Evolutionary conservation across 2,329 filamentous ascomycete species (phyloP), one percentile per base, ranked within the genome.

Genomic region (Calycina marina): DNA sequence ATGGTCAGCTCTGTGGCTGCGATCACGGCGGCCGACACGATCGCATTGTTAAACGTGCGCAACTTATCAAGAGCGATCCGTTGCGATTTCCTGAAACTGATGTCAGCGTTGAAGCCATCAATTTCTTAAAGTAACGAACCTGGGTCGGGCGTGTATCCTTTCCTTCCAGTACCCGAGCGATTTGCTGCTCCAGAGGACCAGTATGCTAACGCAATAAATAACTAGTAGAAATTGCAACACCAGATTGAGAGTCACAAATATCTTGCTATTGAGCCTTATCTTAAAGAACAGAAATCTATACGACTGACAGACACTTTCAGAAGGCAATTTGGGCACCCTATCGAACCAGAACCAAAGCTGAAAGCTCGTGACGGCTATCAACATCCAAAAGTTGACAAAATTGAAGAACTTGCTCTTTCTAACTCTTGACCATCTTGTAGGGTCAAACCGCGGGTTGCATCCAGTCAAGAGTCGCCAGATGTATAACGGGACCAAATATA

Each of bases 1-100:
- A 49, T 34, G 0, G 41, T 46, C 2, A 47, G 38, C 29, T 51
- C 48, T 6, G 31, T 42, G 1, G 37, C 36, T 8, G 33, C 18
- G 4, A 42, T 15, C 1, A 40, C 28, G 4, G 28, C 31, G 28
- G 24, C 35, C 15, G 30, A 28, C 5, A 42, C 22, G 3, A 35
- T 31, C 6, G 14, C 18, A n/a, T 22, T 22, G 18, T 22, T 22
- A n/a, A 22, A n/a, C 18, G 18, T 6, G 6, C 6, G 18, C 18
- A 22, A 6, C n/a, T 22, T 22, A 6, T 22, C 6, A 22, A 22
- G 18, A 22, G 18, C n/a, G n/a, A n/a, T n/a, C n/a, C n/a, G n/a
- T n/a, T n/a, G n/a, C n/a, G n/a, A n/a, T n/a, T n/a, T n/a, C n/a
- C n/a, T n/a, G n/a, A n/a, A n/a, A n/a, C n/a, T n/a, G n/a, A n/a